Conservation (phyloP, 108 stramenopile genomes). For the Parietichytrium sp. region DNA sequence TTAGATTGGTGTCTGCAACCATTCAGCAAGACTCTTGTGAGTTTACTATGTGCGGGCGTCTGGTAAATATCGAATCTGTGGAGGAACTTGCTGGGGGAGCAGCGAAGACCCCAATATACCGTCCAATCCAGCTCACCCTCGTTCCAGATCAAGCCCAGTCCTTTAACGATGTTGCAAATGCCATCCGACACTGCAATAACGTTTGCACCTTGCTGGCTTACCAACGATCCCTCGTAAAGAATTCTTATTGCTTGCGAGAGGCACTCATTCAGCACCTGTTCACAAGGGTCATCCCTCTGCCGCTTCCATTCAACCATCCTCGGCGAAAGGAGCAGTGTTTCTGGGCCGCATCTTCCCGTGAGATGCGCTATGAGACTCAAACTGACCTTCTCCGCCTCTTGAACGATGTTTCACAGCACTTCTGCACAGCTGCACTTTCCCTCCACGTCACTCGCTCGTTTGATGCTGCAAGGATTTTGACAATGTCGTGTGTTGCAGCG, state of each 20-base stretch:
- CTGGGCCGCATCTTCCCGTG: slow-evolving; percentile 71
- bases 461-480: slow-evolving; percentile 90
- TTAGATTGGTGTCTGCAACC: neutral
- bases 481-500: slow-evolving; percentile 89
- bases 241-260: slow-evolving; percentile 87
- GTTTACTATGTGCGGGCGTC: slow-evolving; percentile 2
- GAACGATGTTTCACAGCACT: slow-evolving; percentile 50
- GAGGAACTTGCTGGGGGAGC: neutral
- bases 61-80: neutral
- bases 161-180: slow-evolving; percentile 60
- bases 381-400: slow-evolving; percentile 56
- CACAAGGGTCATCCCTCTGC: slow-evolving; percentile 87
- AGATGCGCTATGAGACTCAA: slow-evolving; percentile 81
- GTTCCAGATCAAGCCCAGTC: neutral
- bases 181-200: slow-evolving; percentile 81
- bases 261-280: slow-evolving; percentile 91
- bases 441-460: slow-evolving; percentile 91
- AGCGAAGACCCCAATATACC: slow-evolving; percentile 26
- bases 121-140: slow-evolving; percentile 15
- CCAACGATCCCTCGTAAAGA: slow-evolving; percentile 88
- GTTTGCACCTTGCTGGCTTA: slow-evolving; percentile 90
- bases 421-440: slow-evolving; percentile 78
- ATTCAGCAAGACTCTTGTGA: neutral
- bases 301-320: slow-evolving; percentile 58
- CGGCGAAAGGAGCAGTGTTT: slow-evolving; percentile 82